Evolutionary conservation across 2,329 filamentous ascomycete genomes (phyloP).

Genomic region (Xylaria sp.): DNA sequence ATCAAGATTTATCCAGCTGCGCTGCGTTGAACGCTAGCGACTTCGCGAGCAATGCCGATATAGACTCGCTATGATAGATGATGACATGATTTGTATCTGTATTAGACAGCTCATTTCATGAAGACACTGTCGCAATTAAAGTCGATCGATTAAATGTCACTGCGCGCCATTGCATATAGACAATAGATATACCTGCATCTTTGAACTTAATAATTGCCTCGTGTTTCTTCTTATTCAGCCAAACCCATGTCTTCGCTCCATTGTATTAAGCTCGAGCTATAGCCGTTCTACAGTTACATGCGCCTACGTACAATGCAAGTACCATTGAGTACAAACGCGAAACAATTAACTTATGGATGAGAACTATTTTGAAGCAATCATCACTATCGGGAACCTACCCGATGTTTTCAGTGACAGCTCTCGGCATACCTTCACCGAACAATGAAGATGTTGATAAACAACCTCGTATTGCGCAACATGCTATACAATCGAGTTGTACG

Average conservation of each 20-base stretch:
- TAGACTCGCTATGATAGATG: not conserved
- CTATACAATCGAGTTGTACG: too few species aligned
- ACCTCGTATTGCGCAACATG: too few species aligned
- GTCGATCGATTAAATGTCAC: not conserved
- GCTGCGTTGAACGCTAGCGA: constrained; percentile 2
- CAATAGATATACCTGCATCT: constrained; percentile 24
- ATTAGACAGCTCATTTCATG: not conserved
- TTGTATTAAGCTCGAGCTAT: not conserved
- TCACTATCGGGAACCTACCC: not conserved
- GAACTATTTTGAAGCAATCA: not conserved
- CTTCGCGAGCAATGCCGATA: not conserved
- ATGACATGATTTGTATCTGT: not conserved
- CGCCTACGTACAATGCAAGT: not conserved
- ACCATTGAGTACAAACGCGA: not conserved
- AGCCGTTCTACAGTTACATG: not conserved
- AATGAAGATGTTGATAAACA: too few species aligned
- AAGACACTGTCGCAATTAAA: not conserved
- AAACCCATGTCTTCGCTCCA: not conserved
- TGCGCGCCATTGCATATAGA: constrained; percentile 13
- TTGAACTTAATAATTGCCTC: not conserved
- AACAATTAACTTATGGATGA: not conserved
- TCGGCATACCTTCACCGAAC: too few species aligned
- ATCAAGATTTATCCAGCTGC: not conserved
- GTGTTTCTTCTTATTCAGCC: not conserved
- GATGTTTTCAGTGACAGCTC: too few species aligned